Evolutionary conservation across 78 protist genomes (phyloP).

Genomic region (Diacronema lutheri): DNA sequence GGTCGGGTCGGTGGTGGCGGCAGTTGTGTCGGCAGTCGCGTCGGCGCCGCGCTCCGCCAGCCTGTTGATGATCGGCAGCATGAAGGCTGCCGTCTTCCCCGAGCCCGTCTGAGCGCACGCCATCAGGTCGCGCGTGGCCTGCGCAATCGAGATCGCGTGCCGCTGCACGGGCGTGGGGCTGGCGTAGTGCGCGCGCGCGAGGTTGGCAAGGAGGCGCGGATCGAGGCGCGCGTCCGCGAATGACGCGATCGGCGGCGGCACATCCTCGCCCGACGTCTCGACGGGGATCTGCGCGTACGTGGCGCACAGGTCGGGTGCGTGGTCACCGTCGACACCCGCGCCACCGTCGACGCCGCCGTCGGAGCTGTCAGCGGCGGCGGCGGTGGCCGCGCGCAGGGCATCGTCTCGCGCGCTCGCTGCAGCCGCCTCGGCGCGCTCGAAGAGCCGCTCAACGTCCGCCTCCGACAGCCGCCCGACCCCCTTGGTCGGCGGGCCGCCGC

Average conservation of each 20-base stretch:
- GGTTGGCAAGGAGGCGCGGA: constrained; percentile 43
- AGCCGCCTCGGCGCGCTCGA: no score
- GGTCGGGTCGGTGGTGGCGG: not conserved
- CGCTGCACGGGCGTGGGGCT: constrained; percentile 98
- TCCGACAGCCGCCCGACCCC: not conserved
- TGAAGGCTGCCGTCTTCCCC: constrained; percentile 96
- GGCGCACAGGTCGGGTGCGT: constrained; percentile 58
- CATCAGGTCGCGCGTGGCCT: constrained; percentile 90
- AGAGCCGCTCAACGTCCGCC: no score
- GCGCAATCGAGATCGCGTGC: constrained; percentile 84
- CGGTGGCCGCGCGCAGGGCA: no score
- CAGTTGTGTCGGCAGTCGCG: not conserved
- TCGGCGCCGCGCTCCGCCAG: not conserved
- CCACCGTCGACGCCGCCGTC: no score
- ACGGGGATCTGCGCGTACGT: constrained; percentile 79
- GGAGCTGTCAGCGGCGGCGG: no score
- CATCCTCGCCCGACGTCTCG: constrained; percentile 61
- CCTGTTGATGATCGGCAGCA: constrained; percentile 57
- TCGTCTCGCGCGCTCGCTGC: no score
- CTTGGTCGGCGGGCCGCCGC: no score
- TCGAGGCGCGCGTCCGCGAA: not conserved
- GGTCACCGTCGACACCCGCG: constrained; percentile 3
- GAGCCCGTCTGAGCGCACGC: constrained; percentile 99
- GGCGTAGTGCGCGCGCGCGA: constrained; percentile 55
- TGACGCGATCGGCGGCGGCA: constrained; percentile 2